Base-by-base conservation (phyloP, 2,329 filamentous ascomycete genomes). In the Ceratocystis colombiana region DNA sequence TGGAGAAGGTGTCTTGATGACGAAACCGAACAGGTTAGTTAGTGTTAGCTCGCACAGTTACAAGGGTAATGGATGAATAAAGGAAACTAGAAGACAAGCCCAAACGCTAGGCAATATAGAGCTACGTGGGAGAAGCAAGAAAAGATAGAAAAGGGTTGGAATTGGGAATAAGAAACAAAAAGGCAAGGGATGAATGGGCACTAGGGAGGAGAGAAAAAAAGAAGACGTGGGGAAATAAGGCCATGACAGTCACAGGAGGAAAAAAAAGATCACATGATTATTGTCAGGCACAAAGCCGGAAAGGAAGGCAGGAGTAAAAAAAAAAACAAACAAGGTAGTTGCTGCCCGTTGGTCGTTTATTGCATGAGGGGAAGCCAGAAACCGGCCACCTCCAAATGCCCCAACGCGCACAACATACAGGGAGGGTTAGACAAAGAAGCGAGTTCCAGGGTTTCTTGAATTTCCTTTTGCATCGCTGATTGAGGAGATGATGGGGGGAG, bases 331-430 rank as follows among this genome's bases (percentile, higher is more conserved):
- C 63, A 65, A 45, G 41, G 50, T 30, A 65, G 25, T 22, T 46
- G 44, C 50, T 25, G 53, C 33, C 41, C 53, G 44, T 65, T 20
- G 53, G 28, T 64, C 2, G 28, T 30, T 48, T 48, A 46, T 50
- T 25, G 53, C 30, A 45, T 65, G 64, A 65, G 64, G 64, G 53
- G 64, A 65, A 59, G n/a, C n/a, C 61, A 63, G 20, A 59, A 59
- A 59, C 55, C 10, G 55, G 2, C 55, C 55, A 37, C 28, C 28
- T 59, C 55, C 55, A 59, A 59, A 15, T 59, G 37, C 12, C 37
- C 37, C 37, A 41, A 41, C 37, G 37, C 12, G 37, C 37, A 41
- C 37, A 41, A 12, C 37, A 41, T 59, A 8, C 28, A 22, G 30
- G 28, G 28, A 17, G 33, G 41, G 28, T 59, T 28, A 59, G 30